Evolutionary conservation across 2,329 filamentous ascomycete genomes (phyloP).

Genomic region (Blumeria hordei): DNA sequence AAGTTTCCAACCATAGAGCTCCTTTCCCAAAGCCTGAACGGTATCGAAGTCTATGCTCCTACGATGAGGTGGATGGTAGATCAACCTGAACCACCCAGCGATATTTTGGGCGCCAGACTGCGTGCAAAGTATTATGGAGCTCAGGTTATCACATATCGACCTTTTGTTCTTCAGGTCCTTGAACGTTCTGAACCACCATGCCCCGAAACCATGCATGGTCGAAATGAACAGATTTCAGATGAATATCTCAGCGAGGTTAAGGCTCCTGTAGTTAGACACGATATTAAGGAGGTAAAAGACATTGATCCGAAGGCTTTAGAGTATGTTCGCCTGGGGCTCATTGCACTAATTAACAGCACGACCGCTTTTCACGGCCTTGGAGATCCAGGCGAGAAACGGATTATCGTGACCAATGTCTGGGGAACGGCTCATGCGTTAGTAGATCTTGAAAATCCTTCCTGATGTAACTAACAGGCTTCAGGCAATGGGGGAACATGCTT

Average conservation of each 20-base stretch:
- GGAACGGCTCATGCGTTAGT: constrained; percentile 90
- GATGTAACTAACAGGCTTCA: constrained; percentile 17
- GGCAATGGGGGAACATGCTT: constrained; percentile 90
- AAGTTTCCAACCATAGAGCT: constrained; percentile 22
- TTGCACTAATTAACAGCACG: constrained; percentile 64
- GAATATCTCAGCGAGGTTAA: constrained; percentile 9
- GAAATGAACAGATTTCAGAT: constrained; percentile 6
- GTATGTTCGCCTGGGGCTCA: constrained; percentile 25
- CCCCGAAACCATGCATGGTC: constrained; percentile 2
- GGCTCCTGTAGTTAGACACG: constrained; percentile 17
- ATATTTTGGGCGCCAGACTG: constrained; percentile 64
- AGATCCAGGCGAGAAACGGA: constrained; percentile 27
- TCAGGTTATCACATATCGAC: constrained; percentile 68
- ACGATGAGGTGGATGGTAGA: constrained; percentile 24
- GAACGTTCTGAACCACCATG: constrained; percentile 10
- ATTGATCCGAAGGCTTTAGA: constrained; percentile 24
- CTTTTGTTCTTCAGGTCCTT: constrained; percentile 37
- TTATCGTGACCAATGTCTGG: constrained; percentile 87
- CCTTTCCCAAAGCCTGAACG: constrained; percentile 19
- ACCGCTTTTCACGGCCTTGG: constrained; percentile 47
- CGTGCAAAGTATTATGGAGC: constrained; percentile 91
- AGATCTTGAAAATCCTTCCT: not conserved
- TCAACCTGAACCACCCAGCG: constrained; percentile 30
- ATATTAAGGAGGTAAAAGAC: constrained; percentile 15
- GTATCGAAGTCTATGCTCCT: constrained; percentile 21